These are phyloP conservation scores for Solanum hybrid DNA, from an alignment of 305 asterid species.

Conservation along the genomic window DNA sequence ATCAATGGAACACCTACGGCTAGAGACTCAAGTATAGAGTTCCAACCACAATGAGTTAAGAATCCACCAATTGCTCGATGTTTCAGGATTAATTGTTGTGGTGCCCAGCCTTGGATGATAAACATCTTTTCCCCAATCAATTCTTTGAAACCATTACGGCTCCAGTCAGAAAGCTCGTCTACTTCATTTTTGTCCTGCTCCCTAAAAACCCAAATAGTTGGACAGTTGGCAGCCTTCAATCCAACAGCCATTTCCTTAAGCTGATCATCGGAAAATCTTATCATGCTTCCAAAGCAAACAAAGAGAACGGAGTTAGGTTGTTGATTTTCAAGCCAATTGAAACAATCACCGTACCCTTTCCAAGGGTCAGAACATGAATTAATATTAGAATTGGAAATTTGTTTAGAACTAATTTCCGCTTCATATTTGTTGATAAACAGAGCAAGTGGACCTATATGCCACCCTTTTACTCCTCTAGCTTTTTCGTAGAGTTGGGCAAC, in stretches of 20 bases:
- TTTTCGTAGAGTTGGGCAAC: constrained; percentile 8
- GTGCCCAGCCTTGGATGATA: background rate
- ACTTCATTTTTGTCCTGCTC: background rate
- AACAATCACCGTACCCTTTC: background rate
- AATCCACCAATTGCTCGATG: background rate
- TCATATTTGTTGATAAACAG: background rate
- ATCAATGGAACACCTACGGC: background rate
- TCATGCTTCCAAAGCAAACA: background rate
- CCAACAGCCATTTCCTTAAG: background rate
- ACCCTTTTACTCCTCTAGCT: constrained; percentile 5
- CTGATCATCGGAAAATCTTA: background rate
- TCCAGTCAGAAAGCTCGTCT: background rate
- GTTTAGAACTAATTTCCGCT: background rate
- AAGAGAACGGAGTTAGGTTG: background rate
- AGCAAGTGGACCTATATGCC: constrained; percentile 21
- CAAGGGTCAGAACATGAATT: background rate
- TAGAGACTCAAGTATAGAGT: background rate
- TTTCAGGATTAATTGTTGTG: background rate
- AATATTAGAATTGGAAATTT: background rate
- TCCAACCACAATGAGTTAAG: constrained; percentile 1
- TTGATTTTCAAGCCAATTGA: background rate
- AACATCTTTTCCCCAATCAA: background rate
- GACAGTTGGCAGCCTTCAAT: background rate
- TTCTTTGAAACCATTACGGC: background rate
- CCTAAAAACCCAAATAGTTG: background rate